These are phyloP conservation scores for Blumeria graminis DNA, from an alignment of 2,329 filamentous ascomycete species.

Conservation along the genomic window DNA sequence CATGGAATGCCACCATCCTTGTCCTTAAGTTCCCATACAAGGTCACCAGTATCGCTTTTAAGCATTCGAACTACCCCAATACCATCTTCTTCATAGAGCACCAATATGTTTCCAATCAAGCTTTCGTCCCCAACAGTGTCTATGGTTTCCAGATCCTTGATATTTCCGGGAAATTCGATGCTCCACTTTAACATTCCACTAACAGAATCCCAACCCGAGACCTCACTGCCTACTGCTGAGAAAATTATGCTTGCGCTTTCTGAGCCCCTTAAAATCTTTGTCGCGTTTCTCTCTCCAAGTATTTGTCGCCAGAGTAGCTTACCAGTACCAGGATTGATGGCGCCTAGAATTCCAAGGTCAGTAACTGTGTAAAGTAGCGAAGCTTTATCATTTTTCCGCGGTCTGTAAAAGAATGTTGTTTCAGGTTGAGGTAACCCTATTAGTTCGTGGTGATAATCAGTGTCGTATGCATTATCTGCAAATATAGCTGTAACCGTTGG, in stretches of 20 bases:
- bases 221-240: constrained; percentile 42
- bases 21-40: constrained; percentile 59
- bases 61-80: constrained; percentile 42
- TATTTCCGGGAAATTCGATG: constrained; percentile 29
- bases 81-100: constrained; percentile 33
- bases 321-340: constrained; percentile 72
- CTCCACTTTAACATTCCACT: constrained; percentile 64
- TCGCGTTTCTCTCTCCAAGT: constrained; percentile 18
- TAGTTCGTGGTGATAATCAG: constrained; percentile 83
- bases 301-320: constrained; percentile 72
- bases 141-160: constrained; percentile 54
- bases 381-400: constrained; percentile 56
- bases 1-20: constrained; percentile 45
- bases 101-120: constrained; percentile 44
- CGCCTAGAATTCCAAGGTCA: constrained; percentile 60
- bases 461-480: constrained; percentile 68
- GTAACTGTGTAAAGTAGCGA: constrained; percentile 81
- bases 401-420: constrained; percentile 87
- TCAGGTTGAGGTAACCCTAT: constrained; percentile 60
- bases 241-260: constrained; percentile 57
- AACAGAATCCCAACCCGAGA: constrained; percentile 63
- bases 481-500: constrained; percentile 38
- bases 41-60: constrained; percentile 43
- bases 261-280: constrained; percentile 37
- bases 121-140: constrained; percentile 29